These are phyloP conservation scores for Paragyromitra xinjiangensis DNA, from an alignment of 495 filamentous ascomycete species.

Conservation along the genomic window DNA sequence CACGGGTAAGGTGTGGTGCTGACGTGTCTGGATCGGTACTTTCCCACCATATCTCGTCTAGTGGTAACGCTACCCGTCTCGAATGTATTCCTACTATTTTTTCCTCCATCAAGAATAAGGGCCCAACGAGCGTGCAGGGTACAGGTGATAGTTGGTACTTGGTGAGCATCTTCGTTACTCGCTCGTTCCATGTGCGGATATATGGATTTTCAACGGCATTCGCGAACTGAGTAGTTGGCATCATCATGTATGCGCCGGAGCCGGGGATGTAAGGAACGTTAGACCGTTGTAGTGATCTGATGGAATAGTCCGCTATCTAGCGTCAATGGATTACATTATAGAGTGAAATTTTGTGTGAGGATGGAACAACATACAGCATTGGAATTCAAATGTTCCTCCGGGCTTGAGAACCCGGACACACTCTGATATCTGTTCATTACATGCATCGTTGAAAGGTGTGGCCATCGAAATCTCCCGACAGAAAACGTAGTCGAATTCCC, in stretches of 20 bases:
- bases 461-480: slow-evolving; percentile 84
- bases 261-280: slow-evolving; percentile 62
- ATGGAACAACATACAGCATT: slow-evolving; percentile 53
- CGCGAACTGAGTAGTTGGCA: slow-evolving; percentile 80
- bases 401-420: slow-evolving; percentile 78
- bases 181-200: slow-evolving; percentile 82
- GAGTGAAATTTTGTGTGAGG: slow-evolving; percentile 65
- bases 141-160: slow-evolving; percentile 72
- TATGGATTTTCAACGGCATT: slow-evolving; percentile 78
- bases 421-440: slow-evolving; percentile 74
- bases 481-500: slow-evolving; percentile 89
- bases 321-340: slow-evolving; percentile 63
- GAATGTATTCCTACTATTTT: slow-evolving; percentile 77
- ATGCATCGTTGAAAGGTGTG: slow-evolving; percentile 68
- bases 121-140: slow-evolving; percentile 80
- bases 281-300: slow-evolving; percentile 51
- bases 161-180: slow-evolving; percentile 80
- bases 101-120: slow-evolving; percentile 81
- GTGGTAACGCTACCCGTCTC: slow-evolving; percentile 81
- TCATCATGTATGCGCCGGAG: slow-evolving; percentile 82
- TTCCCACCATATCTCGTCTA: slow-evolving; percentile 90
- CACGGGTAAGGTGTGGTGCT: slow-evolving; percentile 35
- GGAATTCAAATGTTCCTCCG: slow-evolving; percentile 81
- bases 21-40: slow-evolving; percentile 55
- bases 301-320: slow-evolving; percentile 69